Evolutionary conservation across 2,329 filamentous ascomycete species (phyloP).

Genomic region (Passalora sequoiae): DNA sequence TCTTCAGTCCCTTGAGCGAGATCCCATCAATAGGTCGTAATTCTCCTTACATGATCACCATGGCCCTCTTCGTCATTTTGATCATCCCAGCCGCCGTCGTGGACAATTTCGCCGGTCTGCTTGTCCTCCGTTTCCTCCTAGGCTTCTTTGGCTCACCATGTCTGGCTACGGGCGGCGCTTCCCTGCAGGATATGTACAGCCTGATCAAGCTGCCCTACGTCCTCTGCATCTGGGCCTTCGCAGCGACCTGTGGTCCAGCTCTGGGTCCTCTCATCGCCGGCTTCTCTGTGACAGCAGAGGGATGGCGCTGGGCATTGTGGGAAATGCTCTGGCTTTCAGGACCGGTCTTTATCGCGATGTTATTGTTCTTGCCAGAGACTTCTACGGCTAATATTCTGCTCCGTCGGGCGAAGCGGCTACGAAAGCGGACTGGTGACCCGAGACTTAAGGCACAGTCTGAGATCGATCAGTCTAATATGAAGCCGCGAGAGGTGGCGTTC

Average conservation of each 20-base stretch:
- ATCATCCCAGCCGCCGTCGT: conserved; percentile 27
- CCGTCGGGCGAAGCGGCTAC: conserved; percentile 36
- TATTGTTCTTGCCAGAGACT: conserved; percentile 55
- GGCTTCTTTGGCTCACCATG: conserved; percentile 61
- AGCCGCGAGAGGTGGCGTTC: conserved; percentile 14
- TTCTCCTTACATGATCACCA: conserved; percentile 10
- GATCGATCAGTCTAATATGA: conserved; percentile 35
- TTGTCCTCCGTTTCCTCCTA: conserved; percentile 58
- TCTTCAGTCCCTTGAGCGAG: conserved; percentile 13
- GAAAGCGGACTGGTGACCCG: conserved; percentile 50
- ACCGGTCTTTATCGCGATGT: conserved; percentile 47
- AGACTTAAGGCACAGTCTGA: conserved; percentile 57
- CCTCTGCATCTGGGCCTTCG: conserved; percentile 39
- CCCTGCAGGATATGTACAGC: conserved; percentile 40
- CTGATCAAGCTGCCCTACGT: conserved; percentile 40
- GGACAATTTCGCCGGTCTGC: conserved; percentile 15
- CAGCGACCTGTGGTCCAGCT: conserved; percentile 43
- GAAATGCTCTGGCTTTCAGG: conserved; percentile 59
- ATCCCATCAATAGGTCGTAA: conserved; percentile 13
- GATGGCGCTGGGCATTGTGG: conserved; percentile 59
- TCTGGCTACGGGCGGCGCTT: conserved; percentile 53
- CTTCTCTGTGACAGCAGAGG: conserved; percentile 51
- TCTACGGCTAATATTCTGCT: conserved; percentile 53
- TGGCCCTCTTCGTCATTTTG: conserved; percentile 8
- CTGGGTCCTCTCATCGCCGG: conserved; percentile 57